A percentile compares a stretch with the other conserved stretches of the same genome.
Evolutionary conservation across 2,329 filamentous ascomycete species (phyloP).

Genomic region (Periconia macrospinosa): DNA sequence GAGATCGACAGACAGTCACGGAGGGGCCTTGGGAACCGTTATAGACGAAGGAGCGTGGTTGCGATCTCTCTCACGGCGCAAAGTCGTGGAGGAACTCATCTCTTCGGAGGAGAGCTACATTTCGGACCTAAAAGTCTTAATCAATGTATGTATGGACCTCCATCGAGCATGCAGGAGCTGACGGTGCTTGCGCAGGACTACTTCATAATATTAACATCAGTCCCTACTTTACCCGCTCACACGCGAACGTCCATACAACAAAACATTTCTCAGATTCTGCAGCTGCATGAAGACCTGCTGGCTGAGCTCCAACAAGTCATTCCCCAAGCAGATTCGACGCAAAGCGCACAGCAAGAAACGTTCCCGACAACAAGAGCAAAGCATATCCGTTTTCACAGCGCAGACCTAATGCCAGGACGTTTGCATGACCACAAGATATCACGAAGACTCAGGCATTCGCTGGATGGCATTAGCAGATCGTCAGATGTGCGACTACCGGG

Average conservation of each 20-base stretch:
- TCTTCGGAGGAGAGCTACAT: slow-evolving; percentile 87
- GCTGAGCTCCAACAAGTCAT: slow-evolving; percentile 71
- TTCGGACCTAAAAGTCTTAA: slow-evolving; percentile 80
- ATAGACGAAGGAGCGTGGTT: slow-evolving; percentile 71
- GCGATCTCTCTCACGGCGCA: slow-evolving; percentile 73
- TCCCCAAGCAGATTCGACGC: slow-evolving; percentile 62
- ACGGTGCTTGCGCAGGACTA: slow-evolving; percentile 38
- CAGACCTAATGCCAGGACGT: slow-evolving; percentile 48
- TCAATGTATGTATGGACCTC: slow-evolving; percentile 65
- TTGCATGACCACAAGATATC: slow-evolving; percentile 37
- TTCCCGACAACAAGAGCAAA: slow-evolving; percentile 39
- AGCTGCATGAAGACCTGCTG: slow-evolving; percentile 81
- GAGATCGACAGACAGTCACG: slow-evolving; percentile 61
- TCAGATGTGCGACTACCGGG: slow-evolving; percentile 40
- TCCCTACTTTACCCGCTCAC: slow-evolving; percentile 65
- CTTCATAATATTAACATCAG: slow-evolving; percentile 66
- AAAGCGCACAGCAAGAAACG: slow-evolving; percentile 34
- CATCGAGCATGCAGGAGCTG: not conserved
- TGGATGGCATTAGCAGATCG: slow-evolving; percentile 46
- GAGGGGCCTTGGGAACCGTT: slow-evolving; percentile 46
- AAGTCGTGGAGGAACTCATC: slow-evolving; percentile 83
- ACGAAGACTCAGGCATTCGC: slow-evolving; percentile 46
- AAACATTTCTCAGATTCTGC: slow-evolving; percentile 77
- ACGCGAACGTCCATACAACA: slow-evolving; percentile 74
- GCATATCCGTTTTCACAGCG: slow-evolving; percentile 53